Conservation (phyloP, 78 protist genomes). For the Planoprotostelium fungivorum region DNA sequence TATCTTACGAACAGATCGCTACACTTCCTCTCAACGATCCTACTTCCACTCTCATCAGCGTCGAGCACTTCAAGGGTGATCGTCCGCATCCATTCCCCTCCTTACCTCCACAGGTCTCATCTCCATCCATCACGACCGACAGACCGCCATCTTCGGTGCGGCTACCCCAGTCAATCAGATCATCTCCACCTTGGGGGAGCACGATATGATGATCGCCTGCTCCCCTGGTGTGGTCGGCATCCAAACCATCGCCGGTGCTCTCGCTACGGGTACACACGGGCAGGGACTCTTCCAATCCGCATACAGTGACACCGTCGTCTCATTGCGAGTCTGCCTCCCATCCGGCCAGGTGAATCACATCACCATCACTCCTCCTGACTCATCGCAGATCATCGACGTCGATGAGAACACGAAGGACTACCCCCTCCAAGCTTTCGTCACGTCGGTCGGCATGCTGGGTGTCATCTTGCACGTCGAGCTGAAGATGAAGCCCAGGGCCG, state of each 20-base stretch:
- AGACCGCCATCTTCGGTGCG: neutral
- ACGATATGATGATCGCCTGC: neutral
- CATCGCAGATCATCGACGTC: neutral
- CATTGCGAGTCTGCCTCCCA: neutral
- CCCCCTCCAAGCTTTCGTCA: neutral
- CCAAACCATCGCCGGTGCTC: neutral
- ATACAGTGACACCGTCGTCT: neutral
- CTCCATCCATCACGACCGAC: neutral
- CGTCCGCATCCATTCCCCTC: neutral
- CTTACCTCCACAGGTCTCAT: neutral
- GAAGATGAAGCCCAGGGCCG: neutral
- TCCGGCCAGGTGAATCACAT: neutral
- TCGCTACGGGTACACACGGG: neutral
- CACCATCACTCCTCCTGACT: neutral
- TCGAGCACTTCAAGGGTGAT: neutral
- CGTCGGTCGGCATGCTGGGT: neutral
- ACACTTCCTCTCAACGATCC: neutral
- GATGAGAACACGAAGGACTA: neutral
- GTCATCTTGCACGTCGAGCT: neutral
- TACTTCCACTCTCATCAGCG: neutral
- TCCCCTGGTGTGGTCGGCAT: neutral
- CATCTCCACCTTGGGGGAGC: neutral
- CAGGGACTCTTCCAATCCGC: neutral
- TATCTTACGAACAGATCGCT: neutral
- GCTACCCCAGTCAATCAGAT: neutral